A percentile compares a stretch with the other conserved stretches of the same genome.
Conservation (phyloP, 2,329 filamentous ascomycete species). For the Aspergillus aculeatinus region DNA sequence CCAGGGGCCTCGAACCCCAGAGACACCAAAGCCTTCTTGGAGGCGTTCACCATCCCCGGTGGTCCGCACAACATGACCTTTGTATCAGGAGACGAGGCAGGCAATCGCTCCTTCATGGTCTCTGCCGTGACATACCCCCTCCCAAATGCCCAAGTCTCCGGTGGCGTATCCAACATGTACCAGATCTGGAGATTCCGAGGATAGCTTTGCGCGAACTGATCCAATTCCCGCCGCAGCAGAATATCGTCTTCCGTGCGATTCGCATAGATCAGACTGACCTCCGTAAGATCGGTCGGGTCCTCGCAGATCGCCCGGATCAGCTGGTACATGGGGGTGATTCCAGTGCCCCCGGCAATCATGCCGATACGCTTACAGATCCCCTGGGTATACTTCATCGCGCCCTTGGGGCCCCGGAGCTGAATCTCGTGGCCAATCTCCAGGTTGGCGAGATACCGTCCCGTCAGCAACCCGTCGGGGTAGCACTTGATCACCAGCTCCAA, state of each 20-base stretch:
- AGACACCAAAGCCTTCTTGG: constrained; percentile 51
- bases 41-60: constrained; percentile 59
- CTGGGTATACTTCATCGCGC: constrained; percentile 33
- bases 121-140: constrained; percentile 54
- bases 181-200: constrained; percentile 56
- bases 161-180: constrained; percentile 55
- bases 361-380: constrained; percentile 34
- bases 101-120: constrained; percentile 52
- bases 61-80: constrained; percentile 63
- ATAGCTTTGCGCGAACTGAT: constrained; percentile 52
- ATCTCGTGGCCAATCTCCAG: constrained; percentile 34
- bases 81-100: constrained; percentile 45
- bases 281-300: constrained; percentile 56
- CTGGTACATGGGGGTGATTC: constrained; percentile 57
- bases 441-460: constrained; percentile 30
- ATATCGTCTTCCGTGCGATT: constrained; percentile 62
- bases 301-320: constrained; percentile 64
- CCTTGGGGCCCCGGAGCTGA: constrained; percentile 38
- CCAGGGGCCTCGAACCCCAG: constrained; percentile 55
- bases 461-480: constrained; percentile 36
- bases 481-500: constrained; percentile 40
- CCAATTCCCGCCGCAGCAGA: constrained; percentile 56
- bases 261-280: constrained; percentile 59
- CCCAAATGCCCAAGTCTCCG: constrained; percentile 50
- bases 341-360: constrained; percentile 44